Evolutionary conservation across 768 basidiomycete species (phyloP).

Genomic region (Coprinopsis sp.): DNA sequence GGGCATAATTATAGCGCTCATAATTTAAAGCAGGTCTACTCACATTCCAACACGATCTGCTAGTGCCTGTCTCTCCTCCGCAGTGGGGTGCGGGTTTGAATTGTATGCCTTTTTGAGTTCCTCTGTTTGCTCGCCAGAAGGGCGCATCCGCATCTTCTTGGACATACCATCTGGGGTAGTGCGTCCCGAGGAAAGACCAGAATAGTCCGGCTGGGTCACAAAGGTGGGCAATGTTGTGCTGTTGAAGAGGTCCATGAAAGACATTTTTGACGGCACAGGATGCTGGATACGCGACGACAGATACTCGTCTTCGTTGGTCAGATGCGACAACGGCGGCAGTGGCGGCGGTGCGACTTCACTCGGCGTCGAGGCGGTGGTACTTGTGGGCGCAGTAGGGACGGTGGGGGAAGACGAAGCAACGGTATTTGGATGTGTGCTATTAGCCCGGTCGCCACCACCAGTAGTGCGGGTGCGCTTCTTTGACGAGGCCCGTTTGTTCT

Average conservation of each 20-base stretch:
- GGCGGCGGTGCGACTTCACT: constrained; percentile 20
- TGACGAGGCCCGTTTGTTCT: constrained; percentile 79
- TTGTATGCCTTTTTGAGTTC: constrained; percentile 65
- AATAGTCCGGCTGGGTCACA: constrained; percentile 3
- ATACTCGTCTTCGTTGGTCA: constrained; percentile 12
- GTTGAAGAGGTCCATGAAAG: background rate
- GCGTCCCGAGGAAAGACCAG: constrained; percentile 17
- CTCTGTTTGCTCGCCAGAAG: constrained; percentile 60
- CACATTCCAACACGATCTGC: constrained; percentile 74
- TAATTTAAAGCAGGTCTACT: constrained; percentile 36
- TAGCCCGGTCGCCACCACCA: constrained; percentile 22
- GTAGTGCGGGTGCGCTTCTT: constrained; percentile 60
- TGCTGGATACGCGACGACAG: background rate
- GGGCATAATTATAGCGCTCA: too few species aligned
- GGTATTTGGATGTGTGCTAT: constrained; percentile 28
- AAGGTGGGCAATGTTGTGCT: background rate
- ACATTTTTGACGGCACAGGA: background rate
- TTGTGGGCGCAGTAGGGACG: constrained; percentile 17
- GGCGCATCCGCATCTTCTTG: constrained; percentile 61
- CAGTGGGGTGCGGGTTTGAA: constrained; percentile 60
- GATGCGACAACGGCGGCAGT: too few species aligned
- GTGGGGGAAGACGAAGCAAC: constrained; percentile 9
- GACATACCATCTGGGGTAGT: constrained; percentile 28
- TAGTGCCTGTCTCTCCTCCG: constrained; percentile 61
- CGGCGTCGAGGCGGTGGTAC: constrained; percentile 16